These are phyloP conservation scores for Elaphomyces granulatus DNA, from an alignment of 495 filamentous ascomycete species.

Conservation along the genomic window DNA sequence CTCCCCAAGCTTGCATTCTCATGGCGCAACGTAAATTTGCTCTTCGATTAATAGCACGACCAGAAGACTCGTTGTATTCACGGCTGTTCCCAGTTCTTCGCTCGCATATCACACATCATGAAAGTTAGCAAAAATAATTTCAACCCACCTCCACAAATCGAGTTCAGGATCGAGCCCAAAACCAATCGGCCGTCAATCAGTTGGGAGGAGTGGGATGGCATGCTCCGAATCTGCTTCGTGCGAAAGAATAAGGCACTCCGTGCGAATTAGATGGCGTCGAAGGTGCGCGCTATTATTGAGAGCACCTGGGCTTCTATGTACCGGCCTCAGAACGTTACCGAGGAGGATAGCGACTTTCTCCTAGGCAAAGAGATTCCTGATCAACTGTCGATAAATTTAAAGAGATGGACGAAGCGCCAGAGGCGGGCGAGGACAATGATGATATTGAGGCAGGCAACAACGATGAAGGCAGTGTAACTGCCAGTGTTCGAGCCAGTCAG, in stretches of 20 bases:
- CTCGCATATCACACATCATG: slow-evolving; percentile 5
- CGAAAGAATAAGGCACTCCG: slow-evolving; percentile 8
- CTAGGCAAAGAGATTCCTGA: too few species aligned
- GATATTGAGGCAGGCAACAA: too few species aligned
- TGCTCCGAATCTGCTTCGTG: slow-evolving; percentile 8
- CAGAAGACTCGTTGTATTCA: slow-evolving; percentile 6
- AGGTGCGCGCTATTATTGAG: too few species aligned
- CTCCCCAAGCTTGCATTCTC: slow-evolving; percentile 3
- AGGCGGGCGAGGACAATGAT: too few species aligned
- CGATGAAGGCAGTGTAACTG: too few species aligned
- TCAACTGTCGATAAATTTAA: too few species aligned
- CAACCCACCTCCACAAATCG: slow-evolving; percentile 7
- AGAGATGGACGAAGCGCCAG: too few species aligned
- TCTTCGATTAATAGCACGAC: slow-evolving; percentile 13
- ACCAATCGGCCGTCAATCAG: slow-evolving; percentile 5
- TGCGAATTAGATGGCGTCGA: too few species aligned
- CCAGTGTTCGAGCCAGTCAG: too few species aligned
- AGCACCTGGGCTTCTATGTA: too few species aligned
- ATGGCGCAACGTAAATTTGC: slow-evolving; percentile 25
- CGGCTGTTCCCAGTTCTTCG: slow-evolving; percentile 7
- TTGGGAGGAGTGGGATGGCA: slow-evolving; percentile 8
- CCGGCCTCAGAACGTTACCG: too few species aligned
- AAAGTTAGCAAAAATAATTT: slow-evolving; percentile 10
- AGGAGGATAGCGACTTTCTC: too few species aligned
- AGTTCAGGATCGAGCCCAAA: slow-evolving; percentile 7